Percentiles rank a stretch among this genome's conserved stretches.
Evolutionary conservation across 2,329 filamentous ascomycete genomes (phyloP).

Genomic region (Neofusicoccum umdonicola): DNA sequence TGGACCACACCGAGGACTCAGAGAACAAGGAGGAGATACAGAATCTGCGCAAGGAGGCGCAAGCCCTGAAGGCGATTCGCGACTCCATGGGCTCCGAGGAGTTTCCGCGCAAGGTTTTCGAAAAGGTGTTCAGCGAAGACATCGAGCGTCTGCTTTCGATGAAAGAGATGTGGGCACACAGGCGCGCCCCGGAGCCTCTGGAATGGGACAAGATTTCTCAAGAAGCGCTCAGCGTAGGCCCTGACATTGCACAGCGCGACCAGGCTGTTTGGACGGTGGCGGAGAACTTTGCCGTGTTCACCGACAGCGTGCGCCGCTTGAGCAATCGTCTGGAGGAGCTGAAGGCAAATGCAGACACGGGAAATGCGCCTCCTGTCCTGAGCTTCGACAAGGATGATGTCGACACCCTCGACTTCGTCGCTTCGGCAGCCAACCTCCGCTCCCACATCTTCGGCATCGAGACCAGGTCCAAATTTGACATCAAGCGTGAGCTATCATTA

Average conservation of each 20-base stretch:
- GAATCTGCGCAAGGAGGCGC: conserved; percentile 79
- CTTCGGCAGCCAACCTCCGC: conserved; percentile 84
- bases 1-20: conserved; percentile 76
- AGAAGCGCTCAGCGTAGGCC: conserved; percentile 51
- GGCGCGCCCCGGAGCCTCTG: conserved; percentile 70
- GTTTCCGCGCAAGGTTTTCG: conserved; percentile 78
- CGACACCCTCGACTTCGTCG: conserved; percentile 92
- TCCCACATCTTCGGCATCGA: conserved; percentile 89
- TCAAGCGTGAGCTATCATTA: conserved; percentile 60
- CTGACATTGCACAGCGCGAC: conserved; percentile 60
- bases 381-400: conserved; percentile 96
- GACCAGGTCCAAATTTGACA: conserved; percentile 86
- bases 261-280: conserved; percentile 77
- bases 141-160: conserved; percentile 79
- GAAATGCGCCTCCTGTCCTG: conserved; percentile 58
- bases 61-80: conserved; percentile 79
- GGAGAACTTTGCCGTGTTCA: conserved; percentile 84
- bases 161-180: conserved; percentile 94
- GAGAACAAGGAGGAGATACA: conserved; percentile 88
- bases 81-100: conserved; percentile 73
- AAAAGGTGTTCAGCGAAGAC: conserved; percentile 89
- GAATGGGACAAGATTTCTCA: conserved; percentile 62
- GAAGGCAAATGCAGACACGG: conserved; percentile 54
- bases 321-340: conserved; percentile 69
- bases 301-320: conserved; percentile 75